Evolutionary conservation across 495 filamentous ascomycete genomes (phyloP), one percentile per base, ranked within the genome.

Genomic region (Penicillium canescens): DNA sequence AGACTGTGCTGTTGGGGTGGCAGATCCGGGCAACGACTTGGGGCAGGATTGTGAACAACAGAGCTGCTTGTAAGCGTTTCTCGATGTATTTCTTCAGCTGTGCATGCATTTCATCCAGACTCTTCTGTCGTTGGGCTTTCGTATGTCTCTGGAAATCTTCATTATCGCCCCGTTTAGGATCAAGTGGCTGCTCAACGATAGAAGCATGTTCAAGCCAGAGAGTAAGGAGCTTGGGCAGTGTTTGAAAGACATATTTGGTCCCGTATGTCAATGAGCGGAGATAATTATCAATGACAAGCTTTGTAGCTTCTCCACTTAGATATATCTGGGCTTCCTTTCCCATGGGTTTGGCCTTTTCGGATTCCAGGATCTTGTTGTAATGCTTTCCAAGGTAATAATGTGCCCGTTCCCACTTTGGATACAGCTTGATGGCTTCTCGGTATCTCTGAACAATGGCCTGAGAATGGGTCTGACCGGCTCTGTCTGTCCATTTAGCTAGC

Each of bases 381-480:
- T 98, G 90, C 51, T 92, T 93, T 11, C 94, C 94, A 14, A 99
- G 80, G 70, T 97, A 96, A 68, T 97, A 98, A 67, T 96, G 90
- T 1, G 89, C 92, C 71, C 96, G 96, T 61, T 99, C 95, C 92
- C 92, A 99, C 74, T 64, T 72, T 24, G 65, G 66, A 44, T 78
- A 68, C n/a, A 75, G 61, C 38, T 73, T 75, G 37, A 78, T 76
- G 7, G 91, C 92, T 52, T 86, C 77, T 37, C 86, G 85, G 66
- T 96, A 98, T 66, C 90, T 84, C 14, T 83, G 78, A 24, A 89
- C 84, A 50, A 97, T 82, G 5, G 85, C 83, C 33, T 82, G 78
- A 14, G 89, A 87, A 65, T 91, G 87, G 2, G 91, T 96, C 65
- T 97, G 92, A 12, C 95, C 94, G 14, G 94, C 89, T 51, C 80